phyloP scores from a whole-genome alignment of 1,284 basidiomycete species.

The Ustilago trichophora region DNA sequence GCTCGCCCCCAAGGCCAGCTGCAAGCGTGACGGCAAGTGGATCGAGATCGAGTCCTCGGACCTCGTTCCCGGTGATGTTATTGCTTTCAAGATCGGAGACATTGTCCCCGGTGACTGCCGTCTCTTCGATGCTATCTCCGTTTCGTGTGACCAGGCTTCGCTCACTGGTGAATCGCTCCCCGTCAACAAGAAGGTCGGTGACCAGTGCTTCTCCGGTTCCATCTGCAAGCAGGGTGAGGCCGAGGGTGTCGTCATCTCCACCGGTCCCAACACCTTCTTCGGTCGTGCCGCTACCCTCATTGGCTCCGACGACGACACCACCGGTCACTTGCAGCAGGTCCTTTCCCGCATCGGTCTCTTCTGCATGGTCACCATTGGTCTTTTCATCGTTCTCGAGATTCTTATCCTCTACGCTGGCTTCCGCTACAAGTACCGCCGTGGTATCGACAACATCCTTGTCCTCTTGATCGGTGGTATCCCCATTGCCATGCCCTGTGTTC shows the following conservation, averaged over 20 bases:
- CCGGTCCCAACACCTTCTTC: conserved; percentile 88
- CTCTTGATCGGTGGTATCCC: conserved; percentile 99
- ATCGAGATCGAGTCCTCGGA: conserved; percentile 75
- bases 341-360: conserved; percentile 92
- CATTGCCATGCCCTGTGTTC: conserved; percentile 95
- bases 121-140: conserved; percentile 78
- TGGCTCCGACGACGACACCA: conserved; percentile 85
- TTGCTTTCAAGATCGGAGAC: conserved; percentile 86
- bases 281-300: conserved; percentile 93
- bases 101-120: conserved; percentile 87
- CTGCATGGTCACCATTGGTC: conserved; percentile 82
- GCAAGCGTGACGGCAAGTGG: conserved; percentile 71
- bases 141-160: conserved; percentile 86
- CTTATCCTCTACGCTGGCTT: conserved; percentile 89
- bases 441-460: conserved; percentile 89
- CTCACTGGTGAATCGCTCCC: conserved; percentile 95
- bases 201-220: conserved; percentile 79
- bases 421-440: conserved; percentile 77
- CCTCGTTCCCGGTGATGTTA: conserved; percentile 92
- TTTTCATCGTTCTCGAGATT: conserved; percentile 90
- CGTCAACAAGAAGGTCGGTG: conserved; percentile 78
- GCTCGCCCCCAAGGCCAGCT: conserved; percentile 91
- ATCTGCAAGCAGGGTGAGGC: conserved; percentile 77
- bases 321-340: conserved; percentile 78
- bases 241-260: conserved; percentile 87